phyloP scores from a whole-genome alignment of 768 basidiomycete species.

The Fistulinella prunicolor region DNA sequence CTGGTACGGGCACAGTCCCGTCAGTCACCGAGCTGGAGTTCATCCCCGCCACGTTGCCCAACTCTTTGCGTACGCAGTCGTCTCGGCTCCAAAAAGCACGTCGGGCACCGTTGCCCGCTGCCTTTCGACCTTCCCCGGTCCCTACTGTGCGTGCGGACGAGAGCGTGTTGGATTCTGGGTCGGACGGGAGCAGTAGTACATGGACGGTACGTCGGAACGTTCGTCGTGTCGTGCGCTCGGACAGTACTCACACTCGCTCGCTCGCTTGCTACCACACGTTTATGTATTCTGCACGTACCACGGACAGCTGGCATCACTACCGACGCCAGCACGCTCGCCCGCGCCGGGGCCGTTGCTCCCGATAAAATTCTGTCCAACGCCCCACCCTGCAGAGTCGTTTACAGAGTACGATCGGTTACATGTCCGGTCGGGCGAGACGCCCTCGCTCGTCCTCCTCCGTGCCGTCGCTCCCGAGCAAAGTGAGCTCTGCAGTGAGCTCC shows the following conservation, averaged over 20 bases:
- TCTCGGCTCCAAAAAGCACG: constrained; percentile 21
- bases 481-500: constrained; percentile 20
- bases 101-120: constrained; percentile 1
- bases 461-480: constrained; percentile 21
- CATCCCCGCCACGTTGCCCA: background rate
- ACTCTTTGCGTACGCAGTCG: background rate
- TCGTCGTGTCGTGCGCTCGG: background rate
- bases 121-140: background rate
- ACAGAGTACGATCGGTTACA: constrained; percentile 28
- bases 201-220: constrained; percentile 17
- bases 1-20: background rate
- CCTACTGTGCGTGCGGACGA: background rate
- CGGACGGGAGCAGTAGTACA: constrained; percentile 2
- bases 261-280: background rate
- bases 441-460: constrained; percentile 21
- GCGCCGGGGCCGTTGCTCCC: background rate
- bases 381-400: constrained; percentile 28
- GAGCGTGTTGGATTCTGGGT: constrained; percentile 1
- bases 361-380: constrained; percentile 24
- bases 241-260: no score
- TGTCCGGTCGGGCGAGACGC: constrained; percentile 19
- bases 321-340: background rate
- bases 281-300: background rate
- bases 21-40: background rate
- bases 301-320: constrained; percentile 7